Evolutionary conservation across 345 rosid species (phyloP).

Genomic region (Pugionium dolabratum): DNA sequence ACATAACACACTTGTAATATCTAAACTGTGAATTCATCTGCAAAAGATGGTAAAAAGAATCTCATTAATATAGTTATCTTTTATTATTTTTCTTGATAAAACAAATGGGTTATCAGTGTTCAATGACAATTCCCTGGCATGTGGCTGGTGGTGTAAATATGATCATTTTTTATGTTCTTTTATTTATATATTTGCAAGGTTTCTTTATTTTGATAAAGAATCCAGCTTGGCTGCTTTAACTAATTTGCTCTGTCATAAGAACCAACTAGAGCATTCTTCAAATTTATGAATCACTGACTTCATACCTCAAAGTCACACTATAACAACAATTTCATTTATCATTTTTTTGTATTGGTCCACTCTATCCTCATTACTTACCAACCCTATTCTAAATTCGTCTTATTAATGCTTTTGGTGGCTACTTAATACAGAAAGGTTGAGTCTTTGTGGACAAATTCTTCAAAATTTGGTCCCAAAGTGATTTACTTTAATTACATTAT

Average conservation of each 20-base stretch:
- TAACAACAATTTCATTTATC: slow-evolving; percentile 23
- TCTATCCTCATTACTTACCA: slow-evolving; percentile 18
- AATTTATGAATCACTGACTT: slow-evolving; percentile 28
- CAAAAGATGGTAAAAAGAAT: slow-evolving; percentile 23
- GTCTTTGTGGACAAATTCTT: slow-evolving; percentile 17
- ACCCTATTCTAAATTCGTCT: slow-evolving; percentile 17
- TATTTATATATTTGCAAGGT: neutral
- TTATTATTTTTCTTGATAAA: neutral
- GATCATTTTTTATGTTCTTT: slow-evolving; percentile 14
- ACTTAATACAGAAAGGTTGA: slow-evolving; percentile 8
- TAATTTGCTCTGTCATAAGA: slow-evolving; percentile 20
- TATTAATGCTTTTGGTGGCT: slow-evolving; percentile 27
- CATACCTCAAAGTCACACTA: slow-evolving; percentile 29
- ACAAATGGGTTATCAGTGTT: slow-evolving; percentile 20
- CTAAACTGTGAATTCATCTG: neutral
- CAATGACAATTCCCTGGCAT: slow-evolving; percentile 27
- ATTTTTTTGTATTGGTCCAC: slow-evolving; percentile 4
- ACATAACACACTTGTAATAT: neutral
- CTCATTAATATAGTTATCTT: slow-evolving; percentile 14
- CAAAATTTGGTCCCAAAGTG: slow-evolving; percentile 28
- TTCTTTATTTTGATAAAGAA: slow-evolving; percentile 19
- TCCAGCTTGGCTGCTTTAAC: slow-evolving; percentile 33
- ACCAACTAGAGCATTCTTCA: slow-evolving; percentile 35
- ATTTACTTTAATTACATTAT: slow-evolving; percentile 11
- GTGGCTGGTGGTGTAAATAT: slow-evolving; percentile 32